Percentiles rank a stretch among this genome's conserved stretches.
These are phyloP conservation scores for Phialophora chinensis DNA, from an alignment of 2,329 filamentous ascomycete species.

Conservation along the genomic window DNA sequence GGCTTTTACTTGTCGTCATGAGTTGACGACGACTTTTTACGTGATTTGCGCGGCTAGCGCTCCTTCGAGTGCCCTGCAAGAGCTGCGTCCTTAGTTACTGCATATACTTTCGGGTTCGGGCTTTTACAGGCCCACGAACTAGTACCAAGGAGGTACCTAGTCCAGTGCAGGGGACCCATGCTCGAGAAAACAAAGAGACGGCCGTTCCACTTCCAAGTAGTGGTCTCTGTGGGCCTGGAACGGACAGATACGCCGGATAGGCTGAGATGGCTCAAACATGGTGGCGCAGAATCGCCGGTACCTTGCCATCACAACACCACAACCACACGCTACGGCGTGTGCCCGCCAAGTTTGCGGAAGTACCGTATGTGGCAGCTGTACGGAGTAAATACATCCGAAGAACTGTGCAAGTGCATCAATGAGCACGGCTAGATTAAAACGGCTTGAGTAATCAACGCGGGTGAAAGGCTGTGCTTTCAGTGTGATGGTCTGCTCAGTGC, in stretches of 20 bases:
- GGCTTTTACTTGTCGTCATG: neutral
- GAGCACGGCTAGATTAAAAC: neutral
- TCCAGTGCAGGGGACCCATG: neutral
- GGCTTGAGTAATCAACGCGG: neutral
- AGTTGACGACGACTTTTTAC: neutral
- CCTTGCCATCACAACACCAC: neutral
- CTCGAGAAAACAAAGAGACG: neutral
- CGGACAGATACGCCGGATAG: neutral
- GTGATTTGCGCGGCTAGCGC: neutral
- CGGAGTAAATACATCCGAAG: neutral
- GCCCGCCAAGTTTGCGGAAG: neutral
- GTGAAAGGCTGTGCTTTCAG: neutral
- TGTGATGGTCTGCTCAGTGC: neutral
- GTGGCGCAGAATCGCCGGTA: constrained; percentile 5
- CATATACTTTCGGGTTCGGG: constrained; percentile 1
- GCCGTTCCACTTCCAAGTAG: neutral
- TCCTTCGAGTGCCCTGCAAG: neutral
- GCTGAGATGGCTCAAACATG: neutral
- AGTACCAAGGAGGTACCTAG: neutral
- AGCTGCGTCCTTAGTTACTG: neutral
- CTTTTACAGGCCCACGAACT: neutral
- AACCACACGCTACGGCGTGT: neutral
- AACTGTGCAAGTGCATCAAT: neutral
- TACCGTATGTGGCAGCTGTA: neutral
- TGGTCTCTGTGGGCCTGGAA: neutral